A percentile compares a stretch with the other conserved stretches of the same genome.
phyloP scores from a whole-genome alignment of 768 basidiomycete species.

The Kwoniella sp. region DNA sequence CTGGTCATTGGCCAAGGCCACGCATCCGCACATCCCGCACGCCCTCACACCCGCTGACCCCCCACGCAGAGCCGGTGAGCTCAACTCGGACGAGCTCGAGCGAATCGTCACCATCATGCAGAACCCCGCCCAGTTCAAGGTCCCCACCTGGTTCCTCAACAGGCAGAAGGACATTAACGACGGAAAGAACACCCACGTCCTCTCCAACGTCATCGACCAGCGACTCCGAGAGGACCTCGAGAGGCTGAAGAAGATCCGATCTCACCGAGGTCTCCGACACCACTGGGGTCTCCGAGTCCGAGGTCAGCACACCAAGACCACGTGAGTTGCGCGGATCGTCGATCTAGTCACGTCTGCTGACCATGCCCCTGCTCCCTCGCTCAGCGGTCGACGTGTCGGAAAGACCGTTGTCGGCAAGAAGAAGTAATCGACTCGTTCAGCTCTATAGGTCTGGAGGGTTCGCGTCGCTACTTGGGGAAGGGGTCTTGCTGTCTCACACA shows the following conservation, averaged over 20 bases:
- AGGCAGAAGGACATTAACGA: constrained; percentile 97
- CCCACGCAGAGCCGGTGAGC: constrained; percentile 81
- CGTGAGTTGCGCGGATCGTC: constrained; percentile 46
- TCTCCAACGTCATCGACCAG: constrained; percentile 95
- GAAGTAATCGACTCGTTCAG: constrained; percentile 34
- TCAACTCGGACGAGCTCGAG: constrained; percentile 99
- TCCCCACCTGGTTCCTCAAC: constrained; percentile 98
- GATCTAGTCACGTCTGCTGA: not conserved
- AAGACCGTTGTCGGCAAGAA: constrained; percentile 46
- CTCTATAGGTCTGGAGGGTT: too few species aligned
- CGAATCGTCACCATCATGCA: constrained; percentile 98
- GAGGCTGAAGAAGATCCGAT: constrained; percentile 97
- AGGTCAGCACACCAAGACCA: constrained; percentile 99
- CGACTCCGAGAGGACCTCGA: constrained; percentile 98
- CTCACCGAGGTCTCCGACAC: constrained; percentile 85
- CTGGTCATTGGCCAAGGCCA: too few species aligned
- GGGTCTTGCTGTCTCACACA: not conserved
- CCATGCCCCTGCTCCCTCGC: not conserved
- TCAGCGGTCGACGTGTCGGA: constrained; percentile 39
- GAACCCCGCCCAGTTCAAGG: constrained; percentile 99
- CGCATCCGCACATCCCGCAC: too few species aligned
- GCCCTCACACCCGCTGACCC: too few species aligned
- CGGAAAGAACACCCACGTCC: constrained; percentile 91
- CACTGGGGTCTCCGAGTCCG: constrained; percentile 62
- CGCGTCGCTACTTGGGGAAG: too few species aligned